Percentiles rank a stretch among this genome's conserved stretches.
Evolutionary conservation across 306 rosid species (phyloP).

Genomic region (Styphnolobium japonicum): DNA sequence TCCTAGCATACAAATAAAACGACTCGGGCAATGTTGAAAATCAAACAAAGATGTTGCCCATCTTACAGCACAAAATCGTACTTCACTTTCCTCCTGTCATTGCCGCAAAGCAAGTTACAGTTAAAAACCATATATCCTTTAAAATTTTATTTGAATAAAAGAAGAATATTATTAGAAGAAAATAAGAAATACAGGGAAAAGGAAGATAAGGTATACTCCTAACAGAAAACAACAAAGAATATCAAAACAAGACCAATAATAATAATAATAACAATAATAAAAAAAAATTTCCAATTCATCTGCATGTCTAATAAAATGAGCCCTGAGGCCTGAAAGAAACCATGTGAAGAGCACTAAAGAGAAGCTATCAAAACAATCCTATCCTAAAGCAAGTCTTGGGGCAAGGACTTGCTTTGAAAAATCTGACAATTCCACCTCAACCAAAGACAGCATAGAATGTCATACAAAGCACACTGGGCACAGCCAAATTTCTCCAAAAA

Average conservation of each 20-base stretch:
- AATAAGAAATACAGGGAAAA: neutral
- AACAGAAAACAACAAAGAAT: neutral
- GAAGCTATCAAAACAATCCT: neutral
- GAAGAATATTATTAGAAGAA: conserved; percentile 2
- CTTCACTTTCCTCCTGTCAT: conserved; percentile 89
- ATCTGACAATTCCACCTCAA: neutral
- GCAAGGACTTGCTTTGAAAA: neutral
- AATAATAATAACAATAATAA: neutral
- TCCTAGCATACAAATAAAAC: conserved; percentile 85
- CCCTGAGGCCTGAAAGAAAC: conserved; percentile 13
- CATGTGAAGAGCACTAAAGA: neutral
- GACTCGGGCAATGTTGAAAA: conserved; percentile 87
- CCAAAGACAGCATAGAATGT: conserved; percentile 8
- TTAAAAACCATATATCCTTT: neutral
- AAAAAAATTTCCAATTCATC: neutral
- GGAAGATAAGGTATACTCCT: neutral
- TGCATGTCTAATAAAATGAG: conserved; percentile 1
- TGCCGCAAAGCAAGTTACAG: conserved; percentile 23
- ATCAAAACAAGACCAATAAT: conserved; percentile 2
- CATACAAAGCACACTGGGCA: neutral
- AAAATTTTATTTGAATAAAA: neutral
- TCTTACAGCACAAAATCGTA: conserved; percentile 80
- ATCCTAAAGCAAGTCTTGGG: neutral
- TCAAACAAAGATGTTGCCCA: conserved; percentile 90
- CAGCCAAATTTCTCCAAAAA: neutral